Evolutionary conservation across 1,139 yeast species (phyloP).

Genomic region (Zygosaccharomyces pseudobailii): DNA sequence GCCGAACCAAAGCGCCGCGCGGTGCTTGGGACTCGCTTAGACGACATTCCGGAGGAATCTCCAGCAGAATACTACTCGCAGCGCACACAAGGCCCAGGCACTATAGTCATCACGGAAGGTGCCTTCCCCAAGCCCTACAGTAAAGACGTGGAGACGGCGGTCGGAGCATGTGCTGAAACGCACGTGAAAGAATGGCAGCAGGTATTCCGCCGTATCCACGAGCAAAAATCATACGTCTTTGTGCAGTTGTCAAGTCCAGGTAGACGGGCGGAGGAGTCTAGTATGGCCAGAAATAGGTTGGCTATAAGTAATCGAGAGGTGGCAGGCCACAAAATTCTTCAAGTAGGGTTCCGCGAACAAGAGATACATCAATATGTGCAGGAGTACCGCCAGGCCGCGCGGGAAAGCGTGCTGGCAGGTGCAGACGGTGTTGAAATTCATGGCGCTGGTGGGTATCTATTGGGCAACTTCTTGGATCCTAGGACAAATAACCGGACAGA

Average conservation of each 20-base stretch:
- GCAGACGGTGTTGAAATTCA: conserved; percentile 40
- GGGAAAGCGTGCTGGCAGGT: conserved; percentile 35
- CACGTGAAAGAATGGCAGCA: conserved; percentile 50
- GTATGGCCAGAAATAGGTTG: conserved; percentile 32
- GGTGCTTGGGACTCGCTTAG: background rate
- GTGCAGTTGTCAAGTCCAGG: conserved; percentile 62
- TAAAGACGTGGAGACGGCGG: conserved; percentile 27
- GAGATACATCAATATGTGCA: conserved; percentile 18
- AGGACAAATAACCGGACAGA: conserved; percentile 38
- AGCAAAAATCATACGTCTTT: conserved; percentile 46
- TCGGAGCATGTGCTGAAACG: conserved; percentile 20
- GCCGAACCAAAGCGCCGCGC: background rate
- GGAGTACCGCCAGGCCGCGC: conserved; percentile 27
- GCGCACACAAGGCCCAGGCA: conserved; percentile 36
- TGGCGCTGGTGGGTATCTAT: conserved; percentile 34
- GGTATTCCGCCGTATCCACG: conserved; percentile 48
- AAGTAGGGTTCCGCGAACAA: background rate
- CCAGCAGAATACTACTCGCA: conserved; percentile 36
- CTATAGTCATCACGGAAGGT: conserved; percentile 38
- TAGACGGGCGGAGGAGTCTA: conserved; percentile 44
- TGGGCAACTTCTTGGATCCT: conserved; percentile 39
- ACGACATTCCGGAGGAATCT: conserved; percentile 20
- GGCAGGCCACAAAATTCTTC: conserved; percentile 11
- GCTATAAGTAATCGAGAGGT: background rate
- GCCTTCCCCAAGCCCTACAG: conserved; percentile 16